Evolutionary conservation across 805 yeast species (phyloP), one percentile per base, ranked within the genome.

Genomic region (Ogataea parapolymorpha): DNA sequence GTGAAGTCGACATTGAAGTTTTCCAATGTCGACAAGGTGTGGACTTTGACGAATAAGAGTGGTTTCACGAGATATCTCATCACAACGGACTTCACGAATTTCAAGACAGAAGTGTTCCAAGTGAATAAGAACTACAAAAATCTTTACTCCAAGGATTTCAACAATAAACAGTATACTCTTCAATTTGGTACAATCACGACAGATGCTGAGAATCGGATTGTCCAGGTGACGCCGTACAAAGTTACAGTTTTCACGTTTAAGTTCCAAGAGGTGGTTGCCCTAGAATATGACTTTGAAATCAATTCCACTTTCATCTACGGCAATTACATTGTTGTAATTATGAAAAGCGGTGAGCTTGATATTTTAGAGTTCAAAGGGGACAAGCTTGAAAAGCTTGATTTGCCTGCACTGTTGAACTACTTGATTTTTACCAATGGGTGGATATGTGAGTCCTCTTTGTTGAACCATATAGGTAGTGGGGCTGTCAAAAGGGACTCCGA

Each of bases 151-250:
- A 75, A 77, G 36, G 82, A 78, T 48, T 83, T 86, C 54, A 74
- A 79, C 42, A 74, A 78, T 43, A 75, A 79, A 41, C 77, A 78
- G 24, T 65, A 74, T 12, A 87, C 95, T 0, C 68, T 87, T 9
- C 78, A 78, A 26, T 79, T 85, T 54, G 85, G 82, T 16, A 78
- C 81, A 30, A 44, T 56, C 6, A 17, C 43, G 9, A 29, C 50
- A 2, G 35, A 35, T 2, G 59, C 62, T 17, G 75, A 80, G 6
- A 72, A 76, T 27, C 72, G 77, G 50, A 78, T 87, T 26, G 74
- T 88, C 13, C 96, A 89, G 58, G 78, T 87, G 2, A 81, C 93
- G 1, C 77, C 84, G 0, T 74, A 76, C 27, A 79, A 77, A 38
- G 71, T 88, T 23, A 70, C 74, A 23, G 56, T 86, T 2, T 87